Base-by-base conservation (phyloP, 208 protist genomes). In the Wallacemonas sp. region DNA sequence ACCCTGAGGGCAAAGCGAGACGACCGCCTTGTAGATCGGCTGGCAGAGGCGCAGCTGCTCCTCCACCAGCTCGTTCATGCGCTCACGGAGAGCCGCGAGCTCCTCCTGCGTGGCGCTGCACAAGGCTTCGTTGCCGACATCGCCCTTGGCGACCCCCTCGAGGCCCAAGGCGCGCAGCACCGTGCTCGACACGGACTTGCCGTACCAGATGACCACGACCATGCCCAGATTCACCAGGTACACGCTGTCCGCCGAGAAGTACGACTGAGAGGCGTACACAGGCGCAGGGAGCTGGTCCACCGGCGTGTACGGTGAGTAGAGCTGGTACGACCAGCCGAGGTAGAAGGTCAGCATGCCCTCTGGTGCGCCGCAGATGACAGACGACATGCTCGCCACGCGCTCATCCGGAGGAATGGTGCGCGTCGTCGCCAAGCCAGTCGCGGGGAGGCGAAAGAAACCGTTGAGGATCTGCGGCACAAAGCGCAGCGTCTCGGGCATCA, bases 401-500 rank as follows among this genome's bases (percentile, higher is more conserved):
- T 91, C 80, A 55, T 92, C 86, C 0, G 87, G 84, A 16, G 67
- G 76, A 39, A 95, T 83, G 2, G 73, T 39, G 57, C 70, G 11
- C 70, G 73, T 72, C 57, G 76, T 61, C 49, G 81, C 42, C 20
- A 76, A 33, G 23, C 86, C 84, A 0, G 81, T 82, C 2, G 90
- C 90, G 1, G 79, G 45, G 49, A 36, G 72, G 32, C 87, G 79
- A 52, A 87, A 92, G 72, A 95, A 95, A 8, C 84, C 86, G 57
- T 81, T 79, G 14, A 95, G 59, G 36, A 95, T 78, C 55, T 93
- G 86, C 14, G 84, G 86, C 23, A 95, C 82, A 62, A 89, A 95
- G 4, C 76, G 71, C 72, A 95, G 79, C 41, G 85, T 89, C 23
- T 82, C 73, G 4, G 90, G 86, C 23, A 95, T 66, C 28, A 82